Evolutionary conservation across 2,329 filamentous ascomycete species (phyloP).

Genomic region (Talaromyces albobiverticillius): DNA sequence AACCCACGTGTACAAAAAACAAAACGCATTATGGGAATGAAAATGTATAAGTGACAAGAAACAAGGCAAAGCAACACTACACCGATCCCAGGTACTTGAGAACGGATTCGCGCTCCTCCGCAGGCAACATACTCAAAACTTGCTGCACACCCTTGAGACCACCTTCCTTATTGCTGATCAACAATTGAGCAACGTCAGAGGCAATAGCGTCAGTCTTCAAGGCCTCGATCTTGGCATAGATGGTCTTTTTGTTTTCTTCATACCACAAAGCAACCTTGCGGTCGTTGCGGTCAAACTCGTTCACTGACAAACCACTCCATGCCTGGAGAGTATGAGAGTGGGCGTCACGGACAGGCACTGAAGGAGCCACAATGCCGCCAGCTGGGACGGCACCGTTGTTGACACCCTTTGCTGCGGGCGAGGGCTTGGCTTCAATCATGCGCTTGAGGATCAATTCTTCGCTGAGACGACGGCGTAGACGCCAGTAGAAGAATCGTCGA

Average conservation of each 20-base stretch:
- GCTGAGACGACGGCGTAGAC: slow-evolving; percentile 90
- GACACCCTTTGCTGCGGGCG: slow-evolving; percentile 31
- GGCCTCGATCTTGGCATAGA: slow-evolving; percentile 79
- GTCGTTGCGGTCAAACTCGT: slow-evolving; percentile 75
- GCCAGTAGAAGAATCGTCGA: slow-evolving; percentile 99
- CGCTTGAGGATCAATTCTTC: slow-evolving; percentile 96
- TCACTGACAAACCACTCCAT: slow-evolving; percentile 68
- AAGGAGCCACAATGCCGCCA: slow-evolving; percentile 31
- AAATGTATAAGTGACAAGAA: slow-evolving; percentile 2
- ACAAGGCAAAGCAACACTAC: slow-evolving; percentile 13
- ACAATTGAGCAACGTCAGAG: slow-evolving; percentile 65
- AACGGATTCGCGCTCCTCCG: slow-evolving; percentile 81
- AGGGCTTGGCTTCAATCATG: slow-evolving; percentile 56
- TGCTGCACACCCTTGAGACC: slow-evolving; percentile 83
- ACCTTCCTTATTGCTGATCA: slow-evolving; percentile 64
- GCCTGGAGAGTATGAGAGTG: slow-evolving; percentile 75
- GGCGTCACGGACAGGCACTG: slow-evolving; percentile 53
- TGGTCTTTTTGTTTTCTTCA: slow-evolving; percentile 82
- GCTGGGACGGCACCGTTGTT: slow-evolving; percentile 42
- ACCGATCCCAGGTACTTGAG: slow-evolving; percentile 53
- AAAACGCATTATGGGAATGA: neutral
- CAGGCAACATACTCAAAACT: slow-evolving; percentile 80
- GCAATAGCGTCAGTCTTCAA: slow-evolving; percentile 74
- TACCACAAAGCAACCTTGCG: slow-evolving; percentile 89
- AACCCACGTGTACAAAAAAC: slow-evolving; percentile 6